Conservation (phyloP, 2,329 filamentous ascomycete genomes). For the Magnaporthiopsis rhizophila region DNA sequence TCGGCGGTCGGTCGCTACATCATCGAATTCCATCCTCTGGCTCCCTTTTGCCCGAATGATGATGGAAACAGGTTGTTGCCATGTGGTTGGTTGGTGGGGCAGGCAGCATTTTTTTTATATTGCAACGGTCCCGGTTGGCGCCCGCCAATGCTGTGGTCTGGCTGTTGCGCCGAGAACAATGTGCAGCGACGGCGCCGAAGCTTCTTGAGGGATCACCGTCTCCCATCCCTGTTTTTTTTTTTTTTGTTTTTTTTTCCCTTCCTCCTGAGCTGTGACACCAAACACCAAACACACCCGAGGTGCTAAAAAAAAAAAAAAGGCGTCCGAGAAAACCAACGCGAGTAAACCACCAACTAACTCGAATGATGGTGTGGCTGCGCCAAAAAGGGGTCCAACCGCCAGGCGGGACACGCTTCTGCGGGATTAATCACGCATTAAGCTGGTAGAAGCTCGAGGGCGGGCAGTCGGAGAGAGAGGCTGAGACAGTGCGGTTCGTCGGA, state of each 20-base stretch:
- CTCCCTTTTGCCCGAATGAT: neutral
- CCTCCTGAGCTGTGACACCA: no score
- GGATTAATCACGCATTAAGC: neutral
- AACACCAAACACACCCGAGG: no score
- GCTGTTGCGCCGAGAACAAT: neutral
- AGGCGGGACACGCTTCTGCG: neutral
- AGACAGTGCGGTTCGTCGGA: neutral
- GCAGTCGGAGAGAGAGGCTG: neutral
- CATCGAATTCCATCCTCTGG: neutral
- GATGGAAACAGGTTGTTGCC: neutral
- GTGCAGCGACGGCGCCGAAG: neutral
- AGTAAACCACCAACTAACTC: no score
- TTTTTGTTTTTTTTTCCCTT: neutral
- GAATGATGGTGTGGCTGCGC: no score
- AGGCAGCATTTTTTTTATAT: no score
- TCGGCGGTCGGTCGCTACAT: neutral
- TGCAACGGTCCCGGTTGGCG: neutral
- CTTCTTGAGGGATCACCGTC: neutral
- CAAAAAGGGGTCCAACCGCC: no score
- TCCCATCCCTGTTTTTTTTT: no score
- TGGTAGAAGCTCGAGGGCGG: no score
- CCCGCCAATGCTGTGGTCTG: no score
- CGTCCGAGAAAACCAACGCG: no score
- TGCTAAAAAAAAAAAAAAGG: no score
- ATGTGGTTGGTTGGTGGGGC: no score